Base-by-base conservation (phyloP, 2,329 filamentous ascomycete genomes). In the Cladorrhinum sp. region DNA sequence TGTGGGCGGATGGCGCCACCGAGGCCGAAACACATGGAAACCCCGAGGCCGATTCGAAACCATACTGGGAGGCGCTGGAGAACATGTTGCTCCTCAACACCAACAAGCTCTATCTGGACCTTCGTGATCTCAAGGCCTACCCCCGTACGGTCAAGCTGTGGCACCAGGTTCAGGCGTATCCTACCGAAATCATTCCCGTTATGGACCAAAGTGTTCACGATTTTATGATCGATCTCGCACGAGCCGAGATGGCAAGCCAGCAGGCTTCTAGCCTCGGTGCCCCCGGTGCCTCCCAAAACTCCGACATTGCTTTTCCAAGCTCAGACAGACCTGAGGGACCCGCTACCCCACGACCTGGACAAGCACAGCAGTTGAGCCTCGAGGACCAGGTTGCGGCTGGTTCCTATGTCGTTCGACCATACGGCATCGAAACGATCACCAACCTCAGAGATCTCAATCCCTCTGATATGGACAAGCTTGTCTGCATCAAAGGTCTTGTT, bases 151-250 rank as follows among this genome's bases (percentile, higher is more conserved):
- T 89, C 68, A 98, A 98, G 77, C 80, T 99, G 59, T 98, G 92
- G 91, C 91, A 98, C 73, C 96, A 99, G 75, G 81, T 96, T 60
- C 91, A 96, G 73, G 88, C 90, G 13, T 99, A 97, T 71, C 95
- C 95, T 0, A 92, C 95, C 71, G 95, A 99, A 81, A 93, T 99
- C 57, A 90, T 99, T 50, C 93, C 93, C 2, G 82, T 98, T 51
- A 96, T 99, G 89, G 96, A 99, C 81, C 91, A 96, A 74, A 87
- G 88, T 5, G 85, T 97, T 55, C 96, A 96, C 72, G 93, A 99
- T 76, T 82, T 92, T 57, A 96, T 98, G 88, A 85, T 95, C 23
- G 93, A 96, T 71, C 78, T 98, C 54, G 92, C 93, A 0, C 85
- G 90, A 63, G 87, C 88, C 62, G 89, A 96, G 69, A 91, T 90